These are phyloP conservation scores for Canariomyces notabilis DNA, from an alignment of 2,329 filamentous ascomycete species.

Conservation along the genomic window DNA sequence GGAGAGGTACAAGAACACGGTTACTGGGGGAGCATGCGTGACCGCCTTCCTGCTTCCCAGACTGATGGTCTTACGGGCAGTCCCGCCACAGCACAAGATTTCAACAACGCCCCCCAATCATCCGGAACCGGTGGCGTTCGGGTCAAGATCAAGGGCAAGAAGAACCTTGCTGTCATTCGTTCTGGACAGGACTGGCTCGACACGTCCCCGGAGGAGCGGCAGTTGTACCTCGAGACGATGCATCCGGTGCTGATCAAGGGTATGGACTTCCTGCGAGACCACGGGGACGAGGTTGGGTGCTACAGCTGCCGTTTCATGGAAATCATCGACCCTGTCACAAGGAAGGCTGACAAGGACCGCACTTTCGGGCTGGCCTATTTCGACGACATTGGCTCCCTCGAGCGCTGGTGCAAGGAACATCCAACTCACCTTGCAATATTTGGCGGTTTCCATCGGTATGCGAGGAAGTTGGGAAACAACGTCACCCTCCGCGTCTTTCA, in stretches of 20 bases:
- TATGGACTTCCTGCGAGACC: constrained; percentile 41
- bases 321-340: constrained; percentile 30
- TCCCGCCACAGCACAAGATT: not conserved
- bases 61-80: constrained; percentile 32
- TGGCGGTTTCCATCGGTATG: constrained; percentile 36
- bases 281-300: constrained; percentile 40
- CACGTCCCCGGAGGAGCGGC: constrained; percentile 36
- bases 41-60: constrained; percentile 37
- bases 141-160: constrained; percentile 32
- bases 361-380: constrained; percentile 41
- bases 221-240: constrained; percentile 41
- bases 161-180: constrained; percentile 40
- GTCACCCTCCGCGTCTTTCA: constrained; percentile 36
- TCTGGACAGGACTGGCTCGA: constrained; percentile 43
- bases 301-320: constrained; percentile 41
- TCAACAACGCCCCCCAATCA: not conserved
- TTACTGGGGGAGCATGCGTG: constrained; percentile 44
- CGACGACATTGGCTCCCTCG: constrained; percentile 36
- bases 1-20: constrained; percentile 38
- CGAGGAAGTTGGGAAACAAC: constrained; percentile 33
- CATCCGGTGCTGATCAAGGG: constrained; percentile 39
- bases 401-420: constrained; percentile 37
- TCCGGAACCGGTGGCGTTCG: no score
- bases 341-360: constrained; percentile 26
- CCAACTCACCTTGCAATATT: constrained; percentile 39